Evolutionary conservation across 148 eudicot genomes (phyloP).

Genomic region (Chenopodium quinoa): DNA sequence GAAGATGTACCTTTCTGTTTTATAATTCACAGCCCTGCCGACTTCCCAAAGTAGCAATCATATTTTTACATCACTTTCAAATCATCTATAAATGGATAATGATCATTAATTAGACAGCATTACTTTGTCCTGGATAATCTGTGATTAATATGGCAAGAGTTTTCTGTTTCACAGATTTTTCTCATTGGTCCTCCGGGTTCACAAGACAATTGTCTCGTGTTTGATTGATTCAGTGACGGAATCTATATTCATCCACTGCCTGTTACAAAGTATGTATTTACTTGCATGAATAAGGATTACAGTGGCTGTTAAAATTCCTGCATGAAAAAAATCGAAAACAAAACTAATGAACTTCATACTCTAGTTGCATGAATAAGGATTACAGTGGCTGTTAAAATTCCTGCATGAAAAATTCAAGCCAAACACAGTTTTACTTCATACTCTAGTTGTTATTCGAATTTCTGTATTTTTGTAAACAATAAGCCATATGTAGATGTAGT

Average conservation of each 20-base stretch:
- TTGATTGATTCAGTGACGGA: background rate
- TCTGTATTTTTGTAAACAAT: background rate
- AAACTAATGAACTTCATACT: too few relatives aligned
- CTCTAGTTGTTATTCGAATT: slow-evolving; percentile 2
- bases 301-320: background rate
- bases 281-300: background rate
- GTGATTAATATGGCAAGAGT: background rate
- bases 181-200: background rate
- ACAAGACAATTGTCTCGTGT: background rate
- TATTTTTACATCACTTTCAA: background rate
- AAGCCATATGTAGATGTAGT: background rate
- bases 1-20: background rate
- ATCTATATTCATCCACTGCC: background rate
- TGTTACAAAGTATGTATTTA: background rate
- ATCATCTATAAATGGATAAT: background rate
- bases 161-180: background rate
- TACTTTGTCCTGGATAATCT: background rate
- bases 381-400: background rate
- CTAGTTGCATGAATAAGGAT: too few relatives aligned
- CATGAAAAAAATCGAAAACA: background rate
- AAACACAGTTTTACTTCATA: background rate
- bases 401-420: background rate
- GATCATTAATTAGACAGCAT: background rate
- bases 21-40: background rate
- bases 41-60: background rate